A percentile compares a stretch with the other conserved stretches of the same genome.
phyloP scores from a whole-genome alignment of 805 yeast species.

The Myxozyma geophila region DNA sequence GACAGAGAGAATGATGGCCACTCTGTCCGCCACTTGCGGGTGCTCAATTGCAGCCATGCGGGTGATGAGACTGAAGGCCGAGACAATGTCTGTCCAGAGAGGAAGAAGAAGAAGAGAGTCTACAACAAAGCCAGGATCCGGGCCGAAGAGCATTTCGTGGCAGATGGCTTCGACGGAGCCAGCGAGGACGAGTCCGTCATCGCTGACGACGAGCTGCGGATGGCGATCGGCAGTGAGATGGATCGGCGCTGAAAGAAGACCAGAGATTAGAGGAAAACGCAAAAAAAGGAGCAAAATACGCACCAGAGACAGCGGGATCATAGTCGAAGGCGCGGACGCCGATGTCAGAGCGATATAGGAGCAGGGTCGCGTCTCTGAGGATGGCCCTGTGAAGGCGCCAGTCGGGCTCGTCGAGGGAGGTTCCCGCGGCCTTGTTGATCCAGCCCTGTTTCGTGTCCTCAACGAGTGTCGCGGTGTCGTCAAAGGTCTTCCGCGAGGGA shows the following conservation, averaged over 20 bases:
- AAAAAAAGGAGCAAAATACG: not conserved
- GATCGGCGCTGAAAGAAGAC: not conserved
- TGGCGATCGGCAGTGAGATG: constrained; percentile 53
- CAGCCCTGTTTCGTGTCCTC: constrained; percentile 55
- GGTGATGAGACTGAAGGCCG: constrained; percentile 52
- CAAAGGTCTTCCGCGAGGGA: constrained; percentile 11
- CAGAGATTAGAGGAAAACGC: not conserved
- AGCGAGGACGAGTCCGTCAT: constrained; percentile 52
- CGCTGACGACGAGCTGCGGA: constrained; percentile 62
- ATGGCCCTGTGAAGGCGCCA: constrained; percentile 65
- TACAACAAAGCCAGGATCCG: constrained; percentile 49
- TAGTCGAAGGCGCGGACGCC: constrained; percentile 49
- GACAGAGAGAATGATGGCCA: constrained; percentile 7
- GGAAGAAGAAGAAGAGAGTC: constrained; percentile 61
- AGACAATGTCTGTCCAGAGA: constrained; percentile 54
- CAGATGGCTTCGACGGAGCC: constrained; percentile 75
- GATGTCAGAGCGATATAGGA: constrained; percentile 62
- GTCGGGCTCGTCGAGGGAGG: constrained; percentile 22
- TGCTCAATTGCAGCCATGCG: constrained; percentile 45
- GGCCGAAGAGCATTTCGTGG: constrained; percentile 69
- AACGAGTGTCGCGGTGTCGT: constrained; percentile 1
- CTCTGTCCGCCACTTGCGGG: constrained; percentile 11
- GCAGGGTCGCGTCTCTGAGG: constrained; percentile 68
- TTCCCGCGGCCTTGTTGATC: constrained; percentile 53
- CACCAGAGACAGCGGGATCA: constrained; percentile 4